Evolutionary conservation across 2,329 filamentous ascomycete genomes (phyloP).

Genomic region (Parascedosporium putredinis): DNA sequence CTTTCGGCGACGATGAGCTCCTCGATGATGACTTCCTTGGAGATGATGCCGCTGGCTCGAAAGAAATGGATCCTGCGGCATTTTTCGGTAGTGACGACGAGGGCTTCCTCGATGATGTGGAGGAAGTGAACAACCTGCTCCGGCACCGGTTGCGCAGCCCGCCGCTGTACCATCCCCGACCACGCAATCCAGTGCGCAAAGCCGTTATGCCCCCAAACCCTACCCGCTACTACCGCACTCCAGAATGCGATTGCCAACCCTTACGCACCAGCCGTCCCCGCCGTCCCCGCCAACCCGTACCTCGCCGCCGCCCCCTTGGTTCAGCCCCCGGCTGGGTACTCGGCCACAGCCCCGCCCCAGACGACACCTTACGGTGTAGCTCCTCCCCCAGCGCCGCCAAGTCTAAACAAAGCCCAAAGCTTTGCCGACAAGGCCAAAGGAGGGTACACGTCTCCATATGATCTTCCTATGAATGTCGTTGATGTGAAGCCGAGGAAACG

Average conservation of each 20-base stretch:
- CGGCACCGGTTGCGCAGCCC: conserved; percentile 6
- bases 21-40: conserved; percentile 56
- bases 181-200: conserved; percentile 7
- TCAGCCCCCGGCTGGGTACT: conserved; percentile 13
- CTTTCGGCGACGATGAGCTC: conserved; percentile 60
- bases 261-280: conserved; percentile 11
- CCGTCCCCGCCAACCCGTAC: conserved; percentile 14
- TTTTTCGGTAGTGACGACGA: conserved; percentile 78
- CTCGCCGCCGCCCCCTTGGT: conserved; percentile 8
- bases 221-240: conserved; percentile 10
- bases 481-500: conserved; percentile 57
- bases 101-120: conserved; percentile 68
- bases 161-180: conserved; percentile 4
- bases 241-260: conserved; percentile 3
- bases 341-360: conserved; percentile 12
- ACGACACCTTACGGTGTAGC: conserved; percentile 26
- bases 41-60: conserved; percentile 34
- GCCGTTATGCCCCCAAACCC: conserved; percentile 12
- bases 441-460: conserved; percentile 89
- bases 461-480: conserved; percentile 75
- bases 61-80: conserved; percentile 48
- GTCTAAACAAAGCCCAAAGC: conserved; percentile 57
- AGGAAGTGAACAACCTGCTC: conserved; percentile 25
- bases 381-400: conserved; percentile 27
- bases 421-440: conserved; percentile 86